Evolutionary conservation across 2,329 filamentous ascomycete species (phyloP).

Genomic region (Tolypocladium nubicola): DNA sequence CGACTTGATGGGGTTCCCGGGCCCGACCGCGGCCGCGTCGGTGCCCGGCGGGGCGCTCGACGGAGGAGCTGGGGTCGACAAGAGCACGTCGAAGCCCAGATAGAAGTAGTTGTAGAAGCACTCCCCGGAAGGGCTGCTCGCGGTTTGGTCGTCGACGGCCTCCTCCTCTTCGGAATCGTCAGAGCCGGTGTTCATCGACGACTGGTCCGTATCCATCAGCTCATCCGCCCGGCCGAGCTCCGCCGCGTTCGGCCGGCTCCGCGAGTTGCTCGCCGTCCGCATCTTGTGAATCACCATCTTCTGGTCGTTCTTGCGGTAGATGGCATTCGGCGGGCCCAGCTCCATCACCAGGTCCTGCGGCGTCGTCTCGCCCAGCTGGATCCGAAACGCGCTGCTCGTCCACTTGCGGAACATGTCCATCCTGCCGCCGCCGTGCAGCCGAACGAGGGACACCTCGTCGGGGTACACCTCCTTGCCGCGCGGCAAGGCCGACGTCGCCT

Average conservation of each 20-base stretch:
- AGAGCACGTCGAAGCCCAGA: conserved; percentile 83
- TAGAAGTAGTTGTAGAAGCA: conserved; percentile 98
- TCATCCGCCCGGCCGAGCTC: conserved; percentile 42
- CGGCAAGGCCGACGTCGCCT: conserved; percentile 56
- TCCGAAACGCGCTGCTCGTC: conserved; percentile 55
- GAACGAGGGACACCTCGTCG: conserved; percentile 77
- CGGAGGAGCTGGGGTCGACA: conserved; percentile 64
- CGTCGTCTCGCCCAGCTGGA: conserved; percentile 75
- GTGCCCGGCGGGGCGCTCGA: conserved; percentile 47
- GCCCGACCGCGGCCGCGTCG: conserved; percentile 9
- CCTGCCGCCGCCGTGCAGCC: conserved; percentile 65
- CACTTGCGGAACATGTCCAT: conserved; percentile 68
- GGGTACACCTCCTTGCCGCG: conserved; percentile 72
- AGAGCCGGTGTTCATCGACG: conserved; percentile 59
- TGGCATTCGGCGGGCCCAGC: conserved; percentile 85
- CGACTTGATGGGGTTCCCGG: conserved; percentile 24
- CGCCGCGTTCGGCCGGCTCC: conserved; percentile 31
- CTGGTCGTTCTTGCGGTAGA: conserved; percentile 85
- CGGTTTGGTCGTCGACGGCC: conserved; percentile 44
- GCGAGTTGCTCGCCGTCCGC: conserved; percentile 40
- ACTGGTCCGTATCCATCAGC: conserved; percentile 63
- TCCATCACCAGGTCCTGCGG: conserved; percentile 87
- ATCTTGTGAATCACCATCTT: conserved; percentile 76
- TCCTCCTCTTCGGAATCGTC: conserved; percentile 55
- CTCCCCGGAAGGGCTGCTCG: conserved; percentile 51